phyloP scores from a whole-genome alignment of 768 basidiomycete species.

The Steccherinum ochraceum region DNA sequence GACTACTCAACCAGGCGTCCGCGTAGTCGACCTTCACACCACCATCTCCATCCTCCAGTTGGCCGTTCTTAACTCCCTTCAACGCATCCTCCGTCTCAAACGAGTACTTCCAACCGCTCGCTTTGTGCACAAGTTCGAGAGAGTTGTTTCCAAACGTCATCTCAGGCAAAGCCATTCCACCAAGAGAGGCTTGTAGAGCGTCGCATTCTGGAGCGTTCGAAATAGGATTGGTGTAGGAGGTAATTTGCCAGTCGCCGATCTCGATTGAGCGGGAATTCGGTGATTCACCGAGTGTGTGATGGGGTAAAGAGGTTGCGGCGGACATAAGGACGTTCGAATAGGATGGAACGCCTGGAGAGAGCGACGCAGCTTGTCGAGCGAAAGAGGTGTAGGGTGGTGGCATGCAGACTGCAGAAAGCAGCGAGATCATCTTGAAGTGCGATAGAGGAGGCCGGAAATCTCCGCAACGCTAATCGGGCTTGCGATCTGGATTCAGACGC shows the following conservation, averaged over 20 bases:
- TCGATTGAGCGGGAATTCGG: conserved; percentile 65
- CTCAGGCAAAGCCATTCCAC: conserved; percentile 79
- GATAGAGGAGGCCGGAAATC: neutral
- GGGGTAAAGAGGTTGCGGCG: conserved; percentile 42
- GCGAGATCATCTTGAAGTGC: too few relatives aligned
- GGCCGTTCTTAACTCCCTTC: conserved; percentile 64
- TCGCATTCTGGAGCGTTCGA: conserved; percentile 75
- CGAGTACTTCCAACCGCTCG: conserved; percentile 55
- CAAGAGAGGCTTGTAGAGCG: conserved; percentile 52
- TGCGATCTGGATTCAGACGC: neutral
- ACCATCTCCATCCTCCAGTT: conserved; percentile 75
- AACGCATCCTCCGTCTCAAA: conserved; percentile 71
- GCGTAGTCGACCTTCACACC: conserved; percentile 94
- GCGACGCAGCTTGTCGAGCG: neutral
- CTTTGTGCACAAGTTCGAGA: conserved; percentile 58
- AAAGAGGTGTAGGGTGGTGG: neutral
- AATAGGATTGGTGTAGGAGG: conserved; percentile 69
- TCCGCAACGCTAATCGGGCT: too few relatives aligned
- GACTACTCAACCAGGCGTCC: conserved; percentile 87
- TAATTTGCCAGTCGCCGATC: conserved; percentile 62
- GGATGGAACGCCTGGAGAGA: conserved; percentile 1
- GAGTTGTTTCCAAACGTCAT: conserved; percentile 93
- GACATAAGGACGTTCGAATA: conserved; percentile 30
- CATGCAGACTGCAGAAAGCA: too few relatives aligned
- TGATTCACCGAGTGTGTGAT: conserved; percentile 62